phyloP scores from a whole-genome alignment of 768 basidiomycete genomes.

The Lactarius pseudohatsudake region DNA sequence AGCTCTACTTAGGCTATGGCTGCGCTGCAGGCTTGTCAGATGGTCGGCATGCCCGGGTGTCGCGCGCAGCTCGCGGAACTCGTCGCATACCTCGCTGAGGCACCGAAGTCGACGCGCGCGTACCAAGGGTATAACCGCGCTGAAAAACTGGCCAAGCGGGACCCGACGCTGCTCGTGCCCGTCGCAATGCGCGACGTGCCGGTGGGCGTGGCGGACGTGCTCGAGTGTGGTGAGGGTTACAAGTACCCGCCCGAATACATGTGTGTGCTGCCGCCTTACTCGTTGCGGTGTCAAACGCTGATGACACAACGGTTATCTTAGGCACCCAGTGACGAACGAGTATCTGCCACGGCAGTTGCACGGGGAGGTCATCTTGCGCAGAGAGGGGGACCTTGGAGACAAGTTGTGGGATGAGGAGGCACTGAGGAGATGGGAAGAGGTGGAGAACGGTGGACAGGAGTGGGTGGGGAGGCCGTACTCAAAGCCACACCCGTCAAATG shows the following conservation, averaged over 20 bases:
- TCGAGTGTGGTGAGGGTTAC: slow-evolving; percentile 52
- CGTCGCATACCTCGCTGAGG: slow-evolving; percentile 76
- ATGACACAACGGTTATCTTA: slow-evolving; percentile 18
- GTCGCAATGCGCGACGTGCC: slow-evolving; percentile 76
- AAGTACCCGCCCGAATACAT: slow-evolving; percentile 49
- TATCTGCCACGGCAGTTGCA: slow-evolving; percentile 49
- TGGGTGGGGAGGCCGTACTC: slow-evolving; percentile 38
- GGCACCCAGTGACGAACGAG: slow-evolving; percentile 54
- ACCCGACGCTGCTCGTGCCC: slow-evolving; percentile 61
- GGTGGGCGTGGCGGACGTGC: slow-evolving; percentile 53
- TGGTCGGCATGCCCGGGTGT: slow-evolving; percentile 80
- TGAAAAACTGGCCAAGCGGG: slow-evolving; percentile 56
- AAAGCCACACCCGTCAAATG: background rate
- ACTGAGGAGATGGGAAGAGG: slow-evolving; percentile 47
- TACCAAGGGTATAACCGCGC: slow-evolving; percentile 77
- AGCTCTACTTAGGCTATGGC: slow-evolving; percentile 52
- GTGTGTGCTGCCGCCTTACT: slow-evolving; percentile 31
- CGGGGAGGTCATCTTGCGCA: slow-evolving; percentile 40
- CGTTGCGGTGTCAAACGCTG: background rate
- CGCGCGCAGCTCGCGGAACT: slow-evolving; percentile 76
- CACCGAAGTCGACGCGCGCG: slow-evolving; percentile 76
- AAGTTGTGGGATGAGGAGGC: slow-evolving; percentile 52
- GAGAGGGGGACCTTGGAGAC: slow-evolving; percentile 39
- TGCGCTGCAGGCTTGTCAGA: slow-evolving; percentile 62
- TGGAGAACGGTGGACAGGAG: slow-evolving; percentile 40